phyloP scores from a whole-genome alignment of 208 protist genomes.

The Phytomonas francai region DNA sequence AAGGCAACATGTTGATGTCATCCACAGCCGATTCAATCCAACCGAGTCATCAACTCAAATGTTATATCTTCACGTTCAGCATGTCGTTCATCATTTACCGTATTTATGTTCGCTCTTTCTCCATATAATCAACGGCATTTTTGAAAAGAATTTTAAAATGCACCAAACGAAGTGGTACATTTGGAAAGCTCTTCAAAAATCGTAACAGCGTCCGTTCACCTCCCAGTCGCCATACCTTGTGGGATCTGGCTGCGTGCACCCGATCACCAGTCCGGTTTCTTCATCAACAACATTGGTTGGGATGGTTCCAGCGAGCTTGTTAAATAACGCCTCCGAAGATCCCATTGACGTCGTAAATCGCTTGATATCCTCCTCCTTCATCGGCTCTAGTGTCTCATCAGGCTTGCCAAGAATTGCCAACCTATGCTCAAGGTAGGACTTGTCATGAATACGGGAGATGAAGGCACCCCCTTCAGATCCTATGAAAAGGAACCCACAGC shows the following conservation, averaged over 20 bases:
- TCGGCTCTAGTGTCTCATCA: conserved; percentile 33
- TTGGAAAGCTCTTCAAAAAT: conserved; percentile 36
- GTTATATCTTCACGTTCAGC: background rate
- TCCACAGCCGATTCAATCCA: no score
- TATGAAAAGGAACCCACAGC: conserved; percentile 45
- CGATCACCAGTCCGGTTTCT: conserved; percentile 67
- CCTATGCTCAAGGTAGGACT: conserved; percentile 76
- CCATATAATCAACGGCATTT: no score
- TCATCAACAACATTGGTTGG: conserved; percentile 85
- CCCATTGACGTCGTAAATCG: conserved; percentile 82
- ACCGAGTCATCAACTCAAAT: background rate
- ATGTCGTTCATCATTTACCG: no score
- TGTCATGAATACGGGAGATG: conserved; percentile 67
- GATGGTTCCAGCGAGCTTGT: conserved; percentile 68
- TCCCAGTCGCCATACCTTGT: conserved; percentile 89
- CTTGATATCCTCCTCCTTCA: conserved; percentile 68
- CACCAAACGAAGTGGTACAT: no score
- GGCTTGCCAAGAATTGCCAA: conserved; percentile 68
- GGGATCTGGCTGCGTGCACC: conserved; percentile 75
- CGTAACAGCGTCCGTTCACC: conserved; percentile 82
- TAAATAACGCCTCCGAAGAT: conserved; percentile 73
- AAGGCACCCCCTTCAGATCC: conserved; percentile 63
- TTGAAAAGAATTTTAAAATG: no score
- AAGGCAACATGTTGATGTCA: background rate
- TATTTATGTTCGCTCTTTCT: no score